Conservation (phyloP, 2,329 filamentous ascomycete genomes). For the Epichloe uncinata region DNA sequence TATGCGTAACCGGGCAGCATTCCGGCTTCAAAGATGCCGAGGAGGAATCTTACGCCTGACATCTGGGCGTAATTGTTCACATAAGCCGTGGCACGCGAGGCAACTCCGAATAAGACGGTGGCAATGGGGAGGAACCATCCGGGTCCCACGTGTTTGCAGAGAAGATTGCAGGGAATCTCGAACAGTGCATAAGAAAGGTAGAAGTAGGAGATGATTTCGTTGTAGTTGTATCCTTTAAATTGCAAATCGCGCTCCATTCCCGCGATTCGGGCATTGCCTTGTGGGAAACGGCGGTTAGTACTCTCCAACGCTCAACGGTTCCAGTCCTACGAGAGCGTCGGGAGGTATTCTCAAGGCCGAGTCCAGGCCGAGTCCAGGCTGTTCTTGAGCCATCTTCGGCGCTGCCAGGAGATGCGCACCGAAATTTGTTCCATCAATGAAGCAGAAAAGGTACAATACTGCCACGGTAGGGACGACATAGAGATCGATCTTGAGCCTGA, state of each 20-base stretch:
- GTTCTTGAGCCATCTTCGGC: background rate
- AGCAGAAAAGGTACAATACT: constrained; percentile 57
- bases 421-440: constrained; percentile 63
- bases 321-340: background rate
- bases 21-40: constrained; percentile 59
- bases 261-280: constrained; percentile 55
- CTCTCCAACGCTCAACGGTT: background rate
- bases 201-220: constrained; percentile 52
- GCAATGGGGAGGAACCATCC: constrained; percentile 56
- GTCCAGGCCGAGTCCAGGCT: too few relatives aligned
- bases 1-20: constrained; percentile 65
- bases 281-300: background rate
- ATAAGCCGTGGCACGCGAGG: constrained; percentile 53
- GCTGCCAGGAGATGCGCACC: constrained; percentile 27
- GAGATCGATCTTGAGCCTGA: constrained; percentile 52
- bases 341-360: too few relatives aligned
- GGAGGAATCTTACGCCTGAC: constrained; percentile 51
- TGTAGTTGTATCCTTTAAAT: constrained; percentile 53
- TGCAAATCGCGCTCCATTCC: constrained; percentile 49
- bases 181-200: constrained; percentile 63
- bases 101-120: constrained; percentile 48
- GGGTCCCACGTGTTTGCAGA: constrained; percentile 58
- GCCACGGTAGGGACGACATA: constrained; percentile 52
- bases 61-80: constrained; percentile 38
- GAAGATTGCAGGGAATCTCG: constrained; percentile 55